These are phyloP conservation scores for Fusarium albidum DNA, from an alignment of 2,329 filamentous ascomycete species.

Conservation along the genomic window DNA sequence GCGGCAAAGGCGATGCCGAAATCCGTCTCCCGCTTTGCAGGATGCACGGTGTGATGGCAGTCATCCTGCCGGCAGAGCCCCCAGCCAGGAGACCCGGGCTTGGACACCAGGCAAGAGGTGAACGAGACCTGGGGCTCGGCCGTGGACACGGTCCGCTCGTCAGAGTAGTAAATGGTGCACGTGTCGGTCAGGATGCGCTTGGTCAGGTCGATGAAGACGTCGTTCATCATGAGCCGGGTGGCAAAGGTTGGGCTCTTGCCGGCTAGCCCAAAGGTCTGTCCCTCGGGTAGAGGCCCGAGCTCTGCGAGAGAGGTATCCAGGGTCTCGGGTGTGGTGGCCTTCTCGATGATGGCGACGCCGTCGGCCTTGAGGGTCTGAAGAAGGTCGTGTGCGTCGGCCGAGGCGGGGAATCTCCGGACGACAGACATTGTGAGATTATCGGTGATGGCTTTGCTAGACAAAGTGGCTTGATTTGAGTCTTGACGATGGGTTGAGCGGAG, in stretches of 20 bases:
- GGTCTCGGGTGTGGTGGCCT: not conserved
- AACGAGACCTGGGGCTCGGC: constrained; percentile 2
- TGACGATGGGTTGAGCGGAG: no score
- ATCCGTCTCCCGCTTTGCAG: constrained; percentile 6
- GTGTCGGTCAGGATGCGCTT: constrained; percentile 5
- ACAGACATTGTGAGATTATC: no score
- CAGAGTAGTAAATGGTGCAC: not conserved
- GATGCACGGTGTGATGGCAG: constrained; percentile 4
- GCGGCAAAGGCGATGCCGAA: constrained; percentile 2
- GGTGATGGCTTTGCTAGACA: no score
- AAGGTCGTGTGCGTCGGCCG: not conserved
- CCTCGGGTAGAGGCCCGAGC: not conserved
- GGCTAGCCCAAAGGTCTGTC: not conserved
- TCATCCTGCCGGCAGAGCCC: constrained; percentile 4
- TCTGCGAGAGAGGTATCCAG: not conserved
- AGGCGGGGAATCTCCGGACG: not conserved
- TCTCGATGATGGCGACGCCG: constrained; percentile 3
- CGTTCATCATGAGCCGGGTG: not conserved
- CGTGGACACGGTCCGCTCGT: constrained; percentile 1
- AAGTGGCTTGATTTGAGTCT: no score
- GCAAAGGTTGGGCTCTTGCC: constrained; percentile 5
- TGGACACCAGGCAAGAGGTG: not conserved
- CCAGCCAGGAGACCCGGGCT: not conserved
- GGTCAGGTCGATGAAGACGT: not conserved
- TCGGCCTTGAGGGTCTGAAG: constrained; percentile 4